These are phyloP conservation scores for Phytophthora podocarpi DNA, from an alignment of 352 stramenopile genomes.

Conservation along the genomic window DNA sequence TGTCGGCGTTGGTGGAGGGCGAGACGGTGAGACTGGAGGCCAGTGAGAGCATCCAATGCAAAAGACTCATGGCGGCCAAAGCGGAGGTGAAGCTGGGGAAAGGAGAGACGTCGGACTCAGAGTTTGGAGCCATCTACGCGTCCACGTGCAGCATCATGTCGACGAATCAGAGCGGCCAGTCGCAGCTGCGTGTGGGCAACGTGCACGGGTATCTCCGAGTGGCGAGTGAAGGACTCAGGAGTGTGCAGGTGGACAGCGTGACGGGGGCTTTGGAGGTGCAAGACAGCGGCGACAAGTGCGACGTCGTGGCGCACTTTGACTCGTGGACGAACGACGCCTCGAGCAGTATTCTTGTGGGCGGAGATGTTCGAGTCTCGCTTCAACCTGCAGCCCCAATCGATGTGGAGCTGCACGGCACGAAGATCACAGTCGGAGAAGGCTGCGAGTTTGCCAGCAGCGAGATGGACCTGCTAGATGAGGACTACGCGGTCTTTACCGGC, in stretches of 20 bases:
- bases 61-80: constrained; percentile 63
- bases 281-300: constrained; percentile 62
- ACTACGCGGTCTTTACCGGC: constrained; percentile 77
- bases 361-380: constrained; percentile 66
- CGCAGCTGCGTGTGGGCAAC: constrained; percentile 57
- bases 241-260: constrained; percentile 64
- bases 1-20: constrained; percentile 61
- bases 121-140: constrained; percentile 81
- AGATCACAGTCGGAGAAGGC: constrained; percentile 41
- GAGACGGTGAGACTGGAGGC: constrained; percentile 52
- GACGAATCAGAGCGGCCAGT: constrained; percentile 25
- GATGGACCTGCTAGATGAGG: constrained; percentile 74
- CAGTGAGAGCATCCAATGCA: constrained; percentile 51
- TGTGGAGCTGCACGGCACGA: constrained; percentile 69
- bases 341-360: constrained; percentile 73
- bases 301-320: constrained; percentile 76
- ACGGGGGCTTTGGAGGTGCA: constrained; percentile 74
- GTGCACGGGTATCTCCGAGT: constrained; percentile 77
- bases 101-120: constrained; percentile 22
- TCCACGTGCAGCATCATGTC: constrained; percentile 54
- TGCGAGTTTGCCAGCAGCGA: constrained; percentile 56
- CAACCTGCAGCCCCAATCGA: constrained; percentile 58
- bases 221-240: constrained; percentile 46
- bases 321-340: constrained; percentile 49
- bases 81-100: constrained; percentile 66